phyloP scores from a whole-genome alignment of 768 basidiomycete genomes.

The Porphyrellus cyaneotinctus region DNA sequence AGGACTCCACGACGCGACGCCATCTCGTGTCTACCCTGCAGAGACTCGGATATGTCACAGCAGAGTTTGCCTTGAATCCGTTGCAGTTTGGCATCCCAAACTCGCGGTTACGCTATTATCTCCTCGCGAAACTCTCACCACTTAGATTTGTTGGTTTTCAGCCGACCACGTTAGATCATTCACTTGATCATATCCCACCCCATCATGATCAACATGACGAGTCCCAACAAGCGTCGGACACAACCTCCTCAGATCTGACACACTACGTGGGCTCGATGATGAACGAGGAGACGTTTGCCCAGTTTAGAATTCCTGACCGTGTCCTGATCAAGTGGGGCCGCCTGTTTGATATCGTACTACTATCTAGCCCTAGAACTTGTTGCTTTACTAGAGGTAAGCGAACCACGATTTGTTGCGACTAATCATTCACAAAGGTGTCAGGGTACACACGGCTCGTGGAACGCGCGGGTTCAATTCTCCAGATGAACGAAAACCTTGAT shows the following conservation, averaged over 20 bases:
- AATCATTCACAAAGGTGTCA: conserved; percentile 22
- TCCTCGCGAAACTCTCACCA: conserved; percentile 57
- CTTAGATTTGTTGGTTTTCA: conserved; percentile 33
- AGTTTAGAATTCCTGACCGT: conserved; percentile 50
- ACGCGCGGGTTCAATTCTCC: conserved; percentile 72
- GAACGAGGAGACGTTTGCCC: conserved; percentile 16
- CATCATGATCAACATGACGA: conserved; percentile 20
- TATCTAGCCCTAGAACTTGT: conserved; percentile 58
- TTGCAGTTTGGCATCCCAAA: conserved; percentile 80
- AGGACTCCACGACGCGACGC: conserved; percentile 64
- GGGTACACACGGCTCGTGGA: conserved; percentile 78
- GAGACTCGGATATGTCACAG: conserved; percentile 50
- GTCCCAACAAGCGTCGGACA: background rate
- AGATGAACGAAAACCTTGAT: conserved; percentile 62
- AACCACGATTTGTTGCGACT: background rate
- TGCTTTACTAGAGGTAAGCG: conserved; percentile 74
- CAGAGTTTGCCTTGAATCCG: conserved; percentile 69
- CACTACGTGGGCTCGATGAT: background rate
- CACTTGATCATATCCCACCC: conserved; percentile 36
- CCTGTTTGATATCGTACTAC: conserved; percentile 74
- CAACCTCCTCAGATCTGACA: background rate
- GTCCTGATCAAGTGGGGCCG: conserved; percentile 72
- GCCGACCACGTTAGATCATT: conserved; percentile 11
- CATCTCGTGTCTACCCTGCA: conserved; percentile 50
- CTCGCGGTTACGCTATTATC: conserved; percentile 76